phyloP scores from a whole-genome alignment of 2,329 filamentous ascomycete genomes.

The Colletotrichum orchidophilum region DNA sequence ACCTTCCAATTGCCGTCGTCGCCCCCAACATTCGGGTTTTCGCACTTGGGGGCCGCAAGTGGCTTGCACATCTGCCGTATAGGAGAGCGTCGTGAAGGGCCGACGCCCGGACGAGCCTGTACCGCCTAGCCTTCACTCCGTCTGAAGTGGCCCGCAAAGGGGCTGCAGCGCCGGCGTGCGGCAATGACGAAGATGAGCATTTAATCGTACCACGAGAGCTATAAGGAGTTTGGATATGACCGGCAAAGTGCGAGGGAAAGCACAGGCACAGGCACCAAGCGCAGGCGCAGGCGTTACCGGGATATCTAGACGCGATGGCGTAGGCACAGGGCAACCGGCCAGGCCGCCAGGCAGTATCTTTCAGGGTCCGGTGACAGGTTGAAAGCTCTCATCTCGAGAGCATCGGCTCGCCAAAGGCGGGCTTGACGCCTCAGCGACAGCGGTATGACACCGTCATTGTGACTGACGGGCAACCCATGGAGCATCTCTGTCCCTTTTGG shows the following conservation, averaged over 20 bases:
- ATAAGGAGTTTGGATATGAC: constrained; percentile 15
- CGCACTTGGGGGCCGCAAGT: constrained; percentile 5
- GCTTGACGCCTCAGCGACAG: constrained; percentile 16
- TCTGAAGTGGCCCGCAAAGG: constrained; percentile 11
- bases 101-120: neutral
- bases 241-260: neutral
- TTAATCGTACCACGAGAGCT: constrained; percentile 15
- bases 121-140: constrained; percentile 1
- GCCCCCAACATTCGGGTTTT: constrained; percentile 9
- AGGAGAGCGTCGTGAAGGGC: neutral
- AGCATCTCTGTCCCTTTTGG: neutral
- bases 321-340: constrained; percentile 29
- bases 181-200: constrained; percentile 15
- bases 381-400: constrained; percentile 5
- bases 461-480: constrained; percentile 6
- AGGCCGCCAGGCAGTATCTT: constrained; percentile 20
- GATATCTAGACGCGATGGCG: neutral
- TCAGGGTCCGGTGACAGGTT: constrained; percentile 27
- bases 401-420: neutral
- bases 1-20: neutral
- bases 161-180: constrained; percentile 4
- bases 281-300: constrained; percentile 9
- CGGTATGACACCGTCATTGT: constrained; percentile 17
- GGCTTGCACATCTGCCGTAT: constrained; percentile 6
- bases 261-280: constrained; percentile 14